phyloP scores from a whole-genome alignment of 352 stramenopile species.

The Elongisporangium prolatum region DNA sequence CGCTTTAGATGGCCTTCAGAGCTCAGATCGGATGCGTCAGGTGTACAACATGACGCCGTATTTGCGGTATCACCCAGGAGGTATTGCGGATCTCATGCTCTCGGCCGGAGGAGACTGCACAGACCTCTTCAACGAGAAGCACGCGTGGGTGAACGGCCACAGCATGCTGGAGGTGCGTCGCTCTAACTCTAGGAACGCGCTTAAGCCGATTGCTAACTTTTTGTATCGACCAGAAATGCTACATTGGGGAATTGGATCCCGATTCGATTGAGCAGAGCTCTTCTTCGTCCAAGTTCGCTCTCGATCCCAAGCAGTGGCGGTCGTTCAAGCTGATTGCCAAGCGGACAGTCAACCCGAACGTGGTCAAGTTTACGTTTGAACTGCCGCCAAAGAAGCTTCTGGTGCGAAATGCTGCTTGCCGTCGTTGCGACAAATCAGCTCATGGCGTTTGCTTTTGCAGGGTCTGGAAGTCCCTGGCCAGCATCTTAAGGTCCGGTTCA shows the following conservation, averaged over 20 bases:
- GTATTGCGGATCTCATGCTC: constrained; percentile 89
- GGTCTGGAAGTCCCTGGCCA: constrained; percentile 68
- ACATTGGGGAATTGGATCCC: constrained; percentile 58
- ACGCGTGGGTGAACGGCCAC: constrained; percentile 93
- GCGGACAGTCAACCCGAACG: constrained; percentile 45
- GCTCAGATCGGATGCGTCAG: constrained; percentile 5
- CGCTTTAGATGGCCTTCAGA: neutral
- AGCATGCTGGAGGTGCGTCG: constrained; percentile 71
- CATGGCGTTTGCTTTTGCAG: constrained; percentile 7
- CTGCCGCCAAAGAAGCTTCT: constrained; percentile 57
- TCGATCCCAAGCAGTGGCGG: constrained; percentile 64
- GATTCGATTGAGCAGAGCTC: constrained; percentile 25
- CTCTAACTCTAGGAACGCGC: too few species aligned
- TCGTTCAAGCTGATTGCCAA: constrained; percentile 59
- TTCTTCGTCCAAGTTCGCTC: constrained; percentile 31
- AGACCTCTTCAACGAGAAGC: constrained; percentile 95
- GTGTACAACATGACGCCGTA: constrained; percentile 97
- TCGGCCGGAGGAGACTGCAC: constrained; percentile 93
- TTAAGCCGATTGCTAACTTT: too few species aligned
- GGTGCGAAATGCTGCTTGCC: constrained; percentile 11
- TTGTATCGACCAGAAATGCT: constrained; percentile 52
- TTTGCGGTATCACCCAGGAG: constrained; percentile 97
- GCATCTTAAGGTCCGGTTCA: constrained; percentile 75
- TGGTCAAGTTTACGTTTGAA: constrained; percentile 76
- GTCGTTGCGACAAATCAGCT: neutral